These are phyloP conservation scores for Aspergillus asperescens DNA, from an alignment of 495 filamentous ascomycete species.

Conservation along the genomic window DNA sequence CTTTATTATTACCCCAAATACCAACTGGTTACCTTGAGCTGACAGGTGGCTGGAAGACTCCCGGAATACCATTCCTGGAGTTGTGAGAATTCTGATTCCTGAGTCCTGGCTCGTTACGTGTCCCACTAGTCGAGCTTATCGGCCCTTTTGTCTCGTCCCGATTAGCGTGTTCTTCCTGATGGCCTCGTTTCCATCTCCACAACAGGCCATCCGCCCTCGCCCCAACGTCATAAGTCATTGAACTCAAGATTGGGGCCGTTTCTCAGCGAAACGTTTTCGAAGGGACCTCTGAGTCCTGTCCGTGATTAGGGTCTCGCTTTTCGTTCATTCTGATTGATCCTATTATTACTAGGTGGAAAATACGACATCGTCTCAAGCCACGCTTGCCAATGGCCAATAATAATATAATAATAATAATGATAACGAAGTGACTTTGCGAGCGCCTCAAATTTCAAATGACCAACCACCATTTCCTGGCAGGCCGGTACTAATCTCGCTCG, in stretches of 20 bases:
- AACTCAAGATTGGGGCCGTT: conserved; percentile 19
- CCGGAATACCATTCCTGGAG: not conserved
- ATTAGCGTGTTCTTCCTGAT: not conserved
- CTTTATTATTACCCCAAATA: not conserved
- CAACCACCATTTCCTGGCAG: too few species aligned
- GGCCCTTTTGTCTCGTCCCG: conserved; percentile 9
- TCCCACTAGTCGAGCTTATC: conserved; percentile 12
- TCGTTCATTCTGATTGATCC: conserved; percentile 11
- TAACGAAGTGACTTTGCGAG: not conserved
- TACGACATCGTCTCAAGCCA: conserved; percentile 4
- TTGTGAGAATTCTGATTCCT: too few species aligned
- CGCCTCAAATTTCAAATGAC: not conserved
- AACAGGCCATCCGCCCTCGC: conserved; percentile 10
- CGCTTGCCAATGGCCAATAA: not conserved
- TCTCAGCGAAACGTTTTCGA: conserved; percentile 19
- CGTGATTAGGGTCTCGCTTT: conserved; percentile 1
- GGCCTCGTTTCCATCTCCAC: conserved; percentile 13
- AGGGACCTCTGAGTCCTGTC: not conserved
- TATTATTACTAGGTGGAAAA: not conserved
- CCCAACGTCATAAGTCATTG: conserved; percentile 7
- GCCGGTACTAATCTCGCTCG: too few species aligned
- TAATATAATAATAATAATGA: not conserved
- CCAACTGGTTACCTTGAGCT: not conserved
- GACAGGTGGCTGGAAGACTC: not conserved
- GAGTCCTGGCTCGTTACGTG: conserved; percentile 4